Conservation (phyloP, 495 filamentous ascomycete genomes). For the Daldinia childiae region DNA sequence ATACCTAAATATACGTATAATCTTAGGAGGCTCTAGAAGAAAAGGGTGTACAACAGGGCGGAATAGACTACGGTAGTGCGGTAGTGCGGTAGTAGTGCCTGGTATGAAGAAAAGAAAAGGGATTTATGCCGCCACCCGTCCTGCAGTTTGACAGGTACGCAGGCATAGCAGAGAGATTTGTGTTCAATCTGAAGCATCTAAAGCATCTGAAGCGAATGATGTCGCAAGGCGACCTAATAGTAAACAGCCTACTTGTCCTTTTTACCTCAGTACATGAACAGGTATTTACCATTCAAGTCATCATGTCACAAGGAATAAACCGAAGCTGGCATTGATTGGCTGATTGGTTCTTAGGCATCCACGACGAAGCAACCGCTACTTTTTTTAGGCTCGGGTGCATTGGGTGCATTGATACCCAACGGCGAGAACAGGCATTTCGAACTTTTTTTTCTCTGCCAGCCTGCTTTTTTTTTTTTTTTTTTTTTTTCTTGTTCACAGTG, state of each 20-base stretch:
- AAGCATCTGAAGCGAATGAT: constrained; percentile 36
- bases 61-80: not conserved
- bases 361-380: constrained; percentile 35
- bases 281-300: constrained; percentile 37
- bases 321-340: constrained; percentile 35
- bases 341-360: constrained; percentile 43
- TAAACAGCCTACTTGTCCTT: constrained; percentile 34
- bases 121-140: constrained; percentile 37
- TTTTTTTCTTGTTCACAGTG: constrained; percentile 33
- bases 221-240: constrained; percentile 36
- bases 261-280: constrained; percentile 32
- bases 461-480: constrained; percentile 36
- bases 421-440: constrained; percentile 41
- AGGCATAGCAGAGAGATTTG: constrained; percentile 9
- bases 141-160: constrained; percentile 44
- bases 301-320: constrained; percentile 40
- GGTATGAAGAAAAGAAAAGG: constrained; percentile 30
- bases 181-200: constrained; percentile 29
- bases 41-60: constrained; percentile 16
- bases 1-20: constrained; percentile 13
- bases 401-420: constrained; percentile 52
- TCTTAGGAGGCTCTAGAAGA: constrained; percentile 24
- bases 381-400: constrained; percentile 48
- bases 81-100: constrained; percentile 2
- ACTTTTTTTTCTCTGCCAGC: constrained; percentile 5